Conservation (phyloP, 208 protist species). For the Wallacemonas sp. region DNA sequence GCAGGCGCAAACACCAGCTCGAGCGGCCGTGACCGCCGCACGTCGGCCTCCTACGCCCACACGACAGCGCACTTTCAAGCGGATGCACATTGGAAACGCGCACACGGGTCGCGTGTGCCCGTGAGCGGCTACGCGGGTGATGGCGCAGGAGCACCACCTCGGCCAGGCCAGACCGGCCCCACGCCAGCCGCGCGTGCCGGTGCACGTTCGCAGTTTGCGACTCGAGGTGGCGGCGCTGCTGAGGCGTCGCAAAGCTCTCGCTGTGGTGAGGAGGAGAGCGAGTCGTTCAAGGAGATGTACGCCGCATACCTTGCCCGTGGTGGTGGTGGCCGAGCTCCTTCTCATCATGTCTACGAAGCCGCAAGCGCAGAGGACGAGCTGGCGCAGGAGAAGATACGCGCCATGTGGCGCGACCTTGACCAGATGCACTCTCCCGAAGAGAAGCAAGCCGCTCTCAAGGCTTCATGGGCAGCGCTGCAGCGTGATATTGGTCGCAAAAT, state of each 20-base stretch:
- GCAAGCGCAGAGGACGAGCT: background rate
- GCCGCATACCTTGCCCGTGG: background rate
- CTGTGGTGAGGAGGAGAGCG: background rate
- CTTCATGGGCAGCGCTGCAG: conserved; percentile 2
- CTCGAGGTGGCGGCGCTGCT: no score
- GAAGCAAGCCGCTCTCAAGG: conserved; percentile 12
- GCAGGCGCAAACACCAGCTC: background rate
- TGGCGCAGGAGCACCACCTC: background rate
- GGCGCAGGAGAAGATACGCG: conserved; percentile 5
- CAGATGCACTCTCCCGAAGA: conserved; percentile 13
- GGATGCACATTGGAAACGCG: conserved; percentile 51
- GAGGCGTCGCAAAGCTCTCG: no score
- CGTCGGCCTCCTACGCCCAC: conserved; percentile 15
- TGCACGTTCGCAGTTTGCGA: no score
- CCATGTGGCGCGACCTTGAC: conserved; percentile 15
- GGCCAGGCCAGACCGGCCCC: background rate
- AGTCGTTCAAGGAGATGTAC: conserved; percentile 1
- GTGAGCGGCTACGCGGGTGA: conserved; percentile 58
- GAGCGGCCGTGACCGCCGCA: background rate
- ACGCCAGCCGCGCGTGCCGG: background rate
- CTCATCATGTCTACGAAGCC: background rate
- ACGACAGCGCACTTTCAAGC: conserved; percentile 14
- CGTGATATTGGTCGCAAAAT: conserved; percentile 12
- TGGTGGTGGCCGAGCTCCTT: background rate
- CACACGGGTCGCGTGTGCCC: conserved; percentile 63